A percentile compares a stretch with the other conserved stretches of the same genome.
Evolutionary conservation across 768 basidiomycete genomes (phyloP).

Genomic region (Mycena amicta): DNA sequence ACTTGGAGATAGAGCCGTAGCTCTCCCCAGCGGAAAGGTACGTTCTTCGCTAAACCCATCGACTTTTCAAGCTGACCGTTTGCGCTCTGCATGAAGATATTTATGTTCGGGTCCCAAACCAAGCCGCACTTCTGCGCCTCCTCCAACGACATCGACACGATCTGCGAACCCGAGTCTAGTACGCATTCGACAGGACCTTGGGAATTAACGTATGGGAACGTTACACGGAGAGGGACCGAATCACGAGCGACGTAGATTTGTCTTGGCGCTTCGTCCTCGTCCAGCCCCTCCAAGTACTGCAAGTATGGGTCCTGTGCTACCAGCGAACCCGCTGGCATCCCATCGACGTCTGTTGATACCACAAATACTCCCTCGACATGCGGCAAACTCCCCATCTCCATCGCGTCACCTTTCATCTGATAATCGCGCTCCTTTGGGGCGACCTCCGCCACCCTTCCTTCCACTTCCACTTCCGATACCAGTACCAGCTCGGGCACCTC

Average conservation of each 20-base stretch:
- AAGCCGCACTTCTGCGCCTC: conserved; percentile 16
- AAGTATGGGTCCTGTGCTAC: not conserved
- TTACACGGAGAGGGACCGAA: conserved; percentile 3
- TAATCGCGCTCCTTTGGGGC: not conserved
- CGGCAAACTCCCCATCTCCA: not conserved
- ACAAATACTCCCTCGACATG: not conserved
- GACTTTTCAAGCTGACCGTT: no score
- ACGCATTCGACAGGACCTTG: conserved; percentile 22
- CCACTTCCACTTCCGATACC: not conserved
- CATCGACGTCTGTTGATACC: not conserved
- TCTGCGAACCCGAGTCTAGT: no score
- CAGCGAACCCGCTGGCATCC: no score
- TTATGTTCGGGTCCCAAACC: conserved; percentile 23
- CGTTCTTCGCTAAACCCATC: no score
- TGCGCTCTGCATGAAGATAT: no score
- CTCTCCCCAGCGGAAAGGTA: no score
- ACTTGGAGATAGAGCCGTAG: conserved; percentile 32
- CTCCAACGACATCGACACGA: conserved; percentile 24
- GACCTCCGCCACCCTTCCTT: not conserved
- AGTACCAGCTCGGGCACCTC: not conserved
- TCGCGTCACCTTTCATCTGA: not conserved
- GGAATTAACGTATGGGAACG: conserved; percentile 17
- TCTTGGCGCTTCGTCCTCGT: no score
- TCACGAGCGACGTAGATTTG: conserved; percentile 6
- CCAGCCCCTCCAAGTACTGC: conserved; percentile 2